These are phyloP conservation scores for Alternaria ethzedia DNA, from an alignment of 2,329 filamentous ascomycete species.

Conservation along the genomic window DNA sequence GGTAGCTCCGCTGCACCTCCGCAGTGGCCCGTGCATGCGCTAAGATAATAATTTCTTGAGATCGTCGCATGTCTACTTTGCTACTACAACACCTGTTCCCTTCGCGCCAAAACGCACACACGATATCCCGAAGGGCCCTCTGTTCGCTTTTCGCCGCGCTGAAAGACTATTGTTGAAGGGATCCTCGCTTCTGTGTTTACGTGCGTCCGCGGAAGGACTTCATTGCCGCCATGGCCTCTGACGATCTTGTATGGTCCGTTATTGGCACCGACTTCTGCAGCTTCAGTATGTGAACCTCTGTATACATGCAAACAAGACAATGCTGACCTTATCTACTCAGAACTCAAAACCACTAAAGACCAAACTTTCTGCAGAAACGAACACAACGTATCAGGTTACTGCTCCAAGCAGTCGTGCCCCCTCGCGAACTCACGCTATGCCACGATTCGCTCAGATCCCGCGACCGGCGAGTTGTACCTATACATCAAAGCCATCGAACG, in stretches of 20 bases:
- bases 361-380: slow-evolving; percentile 95
- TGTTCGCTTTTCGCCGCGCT: not conserved
- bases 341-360: slow-evolving; percentile 70
- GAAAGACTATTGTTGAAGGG: not conserved
- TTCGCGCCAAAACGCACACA: not conserved
- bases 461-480: slow-evolving; percentile 84
- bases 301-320: not conserved
- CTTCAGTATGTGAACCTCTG: slow-evolving; percentile 61
- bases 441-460: slow-evolving; percentile 82
- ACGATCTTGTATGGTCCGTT: slow-evolving; percentile 91
- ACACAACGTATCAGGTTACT: slow-evolving; percentile 60
- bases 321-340: not conserved
- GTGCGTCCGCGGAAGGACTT: not conserved
- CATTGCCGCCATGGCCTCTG: slow-evolving; percentile 50
- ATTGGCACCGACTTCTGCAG: slow-evolving; percentile 96
- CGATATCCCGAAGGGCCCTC: not conserved
- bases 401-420: slow-evolving; percentile 72
- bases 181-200: not conserved
- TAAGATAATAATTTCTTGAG: slow-evolving; percentile 19
- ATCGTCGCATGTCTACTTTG: slow-evolving; percentile 3
- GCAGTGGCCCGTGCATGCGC: slow-evolving; percentile 11
- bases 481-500: slow-evolving; percentile 87
- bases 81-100: slow-evolving; percentile 3
- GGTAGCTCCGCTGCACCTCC: slow-evolving; percentile 4
- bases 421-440: slow-evolving; percentile 92